Evolutionary conservation across 345 rosid genomes (phyloP).

Genomic region (Eucalyptus tenuipes): DNA sequence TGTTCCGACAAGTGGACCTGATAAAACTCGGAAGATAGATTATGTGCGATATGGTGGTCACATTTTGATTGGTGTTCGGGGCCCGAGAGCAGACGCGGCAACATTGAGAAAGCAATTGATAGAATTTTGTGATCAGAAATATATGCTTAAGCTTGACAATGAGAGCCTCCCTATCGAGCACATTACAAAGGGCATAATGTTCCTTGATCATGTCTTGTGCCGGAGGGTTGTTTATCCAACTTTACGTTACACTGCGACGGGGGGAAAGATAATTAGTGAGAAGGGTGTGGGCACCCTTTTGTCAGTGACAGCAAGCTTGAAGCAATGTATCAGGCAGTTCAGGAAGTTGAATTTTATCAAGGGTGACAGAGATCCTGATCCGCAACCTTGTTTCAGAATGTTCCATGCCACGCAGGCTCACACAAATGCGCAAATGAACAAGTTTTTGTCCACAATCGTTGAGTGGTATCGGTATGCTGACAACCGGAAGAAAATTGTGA

Average conservation of each 20-base stretch:
- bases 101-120: constrained; percentile 84
- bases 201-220: constrained; percentile 95
- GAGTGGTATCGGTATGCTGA: constrained; percentile 94
- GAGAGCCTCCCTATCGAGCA: constrained; percentile 89
- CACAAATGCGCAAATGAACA: constrained; percentile 93
- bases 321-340: constrained; percentile 89
- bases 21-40: constrained; percentile 90
- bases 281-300: constrained; percentile 97
- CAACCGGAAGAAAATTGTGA: constrained; percentile 80
- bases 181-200: constrained; percentile 95
- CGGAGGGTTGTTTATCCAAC: constrained; percentile 97
- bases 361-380: constrained; percentile 95
- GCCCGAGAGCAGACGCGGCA: constrained; percentile 95
- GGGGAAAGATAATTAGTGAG: constrained; percentile 97
- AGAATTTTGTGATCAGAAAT: constrained; percentile 88
- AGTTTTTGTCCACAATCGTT: constrained; percentile 70
- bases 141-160: constrained; percentile 79
- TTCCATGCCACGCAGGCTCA: constrained; percentile 96
- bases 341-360: constrained; percentile 74
- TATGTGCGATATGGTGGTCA: constrained; percentile 86
- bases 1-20: constrained; percentile 98
- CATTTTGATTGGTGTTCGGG: constrained; percentile 80
- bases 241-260: constrained; percentile 82
- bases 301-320: constrained; percentile 88
- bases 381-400: constrained; percentile 96